Evolutionary conservation across 345 rosid genomes (phyloP), one percentile per base, ranked within the genome.

Genomic region (Microthlaspi erraticum): DNA sequence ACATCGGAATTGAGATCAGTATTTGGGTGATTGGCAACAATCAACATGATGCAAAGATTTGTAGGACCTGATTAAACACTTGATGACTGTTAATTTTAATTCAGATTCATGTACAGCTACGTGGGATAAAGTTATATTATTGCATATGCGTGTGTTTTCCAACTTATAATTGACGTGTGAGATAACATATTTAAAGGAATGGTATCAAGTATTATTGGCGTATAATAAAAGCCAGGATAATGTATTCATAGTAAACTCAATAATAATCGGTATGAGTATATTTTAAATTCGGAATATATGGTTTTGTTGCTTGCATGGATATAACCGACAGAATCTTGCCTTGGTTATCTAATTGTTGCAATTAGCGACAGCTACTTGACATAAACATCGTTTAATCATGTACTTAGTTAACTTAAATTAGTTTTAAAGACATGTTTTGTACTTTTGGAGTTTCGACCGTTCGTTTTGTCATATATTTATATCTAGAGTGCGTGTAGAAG

Each of bases 341-440:
- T 37, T 33, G 4, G 3, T 44, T 23, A 45, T 70, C 52, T 72
- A 34, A 45, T 56, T 48, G 18, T 55, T 55, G 68, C 68, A 42
- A 33, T 67, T 66, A 67, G 73, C 73, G 72, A 59, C 73, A 74
- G 0, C 46, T 59, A 51, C 38, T 50, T 42, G 72, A 67, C 63
- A 59, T 51, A n/a, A 11, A 19, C 43, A 49, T 49, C 7, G 1
- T 56, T 48, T 65, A 23, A 60, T 44, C 42, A 42, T 20, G 17
- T 60, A 43, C 10, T 60, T 42, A 53, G 10, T 59, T 12, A 32
- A 14, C 12, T 32, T 56, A 17, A 14, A 20, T 10, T 8, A 23
- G 11, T 66, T 42, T 61, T 11, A 32, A n/a, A 59, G 7, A 58
- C 49, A 37, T 58, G 55, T 29, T 49, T 55, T 36, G 60, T n/a